Evolutionary conservation across 2,329 filamentous ascomycete species (phyloP).

Genomic region (Hypoxylon sp.): DNA sequence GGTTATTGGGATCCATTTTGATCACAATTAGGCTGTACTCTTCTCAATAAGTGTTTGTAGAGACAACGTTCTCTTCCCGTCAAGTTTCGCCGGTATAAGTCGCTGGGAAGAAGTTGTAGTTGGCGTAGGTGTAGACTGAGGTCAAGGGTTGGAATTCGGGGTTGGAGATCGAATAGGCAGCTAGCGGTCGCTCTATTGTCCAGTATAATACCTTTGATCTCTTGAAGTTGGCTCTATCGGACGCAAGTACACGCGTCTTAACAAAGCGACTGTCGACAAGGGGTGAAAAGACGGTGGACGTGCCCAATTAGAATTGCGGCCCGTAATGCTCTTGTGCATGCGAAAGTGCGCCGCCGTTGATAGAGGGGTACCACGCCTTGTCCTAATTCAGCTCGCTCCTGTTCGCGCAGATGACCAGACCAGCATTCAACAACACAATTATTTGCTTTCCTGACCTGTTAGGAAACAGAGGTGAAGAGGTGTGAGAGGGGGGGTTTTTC

Average conservation of each 20-base stretch:
- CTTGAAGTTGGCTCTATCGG: background rate
- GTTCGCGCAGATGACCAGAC: conserved; percentile 14
- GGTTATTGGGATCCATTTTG: conserved; percentile 70
- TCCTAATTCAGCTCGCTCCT: conserved; percentile 4
- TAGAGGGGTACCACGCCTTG: conserved; percentile 22
- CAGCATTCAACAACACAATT: conserved; percentile 3
- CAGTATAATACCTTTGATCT: background rate
- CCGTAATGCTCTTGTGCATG: conserved; percentile 34
- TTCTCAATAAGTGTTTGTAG: background rate
- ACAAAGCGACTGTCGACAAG: conserved; percentile 22
- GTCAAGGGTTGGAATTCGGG: background rate
- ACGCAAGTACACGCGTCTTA: background rate
- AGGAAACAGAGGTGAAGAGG: conserved; percentile 23
- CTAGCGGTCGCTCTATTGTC: background rate
- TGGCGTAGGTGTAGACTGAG: background rate
- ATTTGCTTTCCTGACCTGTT: conserved; percentile 26
- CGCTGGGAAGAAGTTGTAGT: background rate
- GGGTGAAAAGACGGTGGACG: conserved; percentile 18
- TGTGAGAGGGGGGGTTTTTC: conserved; percentile 36
- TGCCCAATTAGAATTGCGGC: conserved; percentile 39
- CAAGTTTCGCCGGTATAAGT: background rate
- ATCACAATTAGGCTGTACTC: conserved; percentile 12
- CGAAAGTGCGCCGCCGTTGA: conserved; percentile 41
- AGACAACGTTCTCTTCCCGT: background rate
- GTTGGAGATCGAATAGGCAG: background rate